phyloP scores from a whole-genome alignment of 768 basidiomycete species.

The Russula brevipes region DNA sequence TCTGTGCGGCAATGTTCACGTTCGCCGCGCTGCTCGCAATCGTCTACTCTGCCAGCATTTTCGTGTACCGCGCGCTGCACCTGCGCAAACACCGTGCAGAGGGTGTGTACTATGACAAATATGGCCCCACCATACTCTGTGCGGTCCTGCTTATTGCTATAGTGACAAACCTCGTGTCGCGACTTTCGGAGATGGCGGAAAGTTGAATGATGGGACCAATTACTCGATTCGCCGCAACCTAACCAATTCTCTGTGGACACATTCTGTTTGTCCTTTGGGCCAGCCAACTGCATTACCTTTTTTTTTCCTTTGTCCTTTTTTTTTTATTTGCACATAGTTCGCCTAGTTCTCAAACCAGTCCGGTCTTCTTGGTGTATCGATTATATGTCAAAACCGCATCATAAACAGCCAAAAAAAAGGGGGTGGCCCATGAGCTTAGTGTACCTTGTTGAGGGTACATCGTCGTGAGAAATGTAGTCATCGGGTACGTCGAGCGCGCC shows the following conservation, averaged over 20 bases:
- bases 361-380: too few relatives aligned
- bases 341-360: too few relatives aligned
- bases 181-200: constrained; percentile 48
- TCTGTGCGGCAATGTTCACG: constrained; percentile 86
- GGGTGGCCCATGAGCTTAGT: too few relatives aligned
- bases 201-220: background rate
- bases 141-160: constrained; percentile 63
- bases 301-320: background rate
- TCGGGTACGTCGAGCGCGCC: too few relatives aligned
- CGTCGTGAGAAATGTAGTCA: too few relatives aligned
- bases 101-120: constrained; percentile 85
- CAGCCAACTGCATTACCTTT: too few relatives aligned
- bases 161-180: constrained; percentile 67
- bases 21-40: constrained; percentile 84
- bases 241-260: background rate
- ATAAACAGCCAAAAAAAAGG: too few relatives aligned
- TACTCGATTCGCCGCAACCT: background rate
- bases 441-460: too few relatives aligned
- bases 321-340: too few relatives aligned
- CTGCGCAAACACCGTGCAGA: constrained; percentile 68
- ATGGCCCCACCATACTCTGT: constrained; percentile 75
- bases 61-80: constrained; percentile 65
- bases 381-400: too few relatives aligned
- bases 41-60: constrained; percentile 78
- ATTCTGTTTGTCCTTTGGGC: too few relatives aligned